These are phyloP conservation scores for Moesziomyces aphidis DNA, from an alignment of 1,284 basidiomycete genomes.

Conservation along the genomic window DNA sequence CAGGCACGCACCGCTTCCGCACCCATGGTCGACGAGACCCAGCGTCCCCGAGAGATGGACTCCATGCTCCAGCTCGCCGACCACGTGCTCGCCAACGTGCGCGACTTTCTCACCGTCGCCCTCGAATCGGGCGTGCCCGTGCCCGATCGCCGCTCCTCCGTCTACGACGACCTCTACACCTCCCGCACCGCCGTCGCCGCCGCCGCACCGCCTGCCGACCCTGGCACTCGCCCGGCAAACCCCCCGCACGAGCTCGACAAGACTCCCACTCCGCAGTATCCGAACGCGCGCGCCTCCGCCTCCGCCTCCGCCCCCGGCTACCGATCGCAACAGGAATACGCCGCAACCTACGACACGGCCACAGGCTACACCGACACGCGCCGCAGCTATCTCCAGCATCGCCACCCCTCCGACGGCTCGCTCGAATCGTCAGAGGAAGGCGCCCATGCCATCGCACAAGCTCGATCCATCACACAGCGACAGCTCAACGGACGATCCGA, in stretches of 20 bases:
- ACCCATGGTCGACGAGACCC: constrained; percentile 48
- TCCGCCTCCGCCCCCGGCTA: constrained; percentile 10
- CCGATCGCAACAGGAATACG: constrained; percentile 17
- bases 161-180: constrained; percentile 58
- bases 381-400: constrained; percentile 23
- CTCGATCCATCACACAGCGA: constrained; percentile 34
- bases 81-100: constrained; percentile 70
- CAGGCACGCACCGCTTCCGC: constrained; percentile 80
- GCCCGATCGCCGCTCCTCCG: constrained; percentile 70
- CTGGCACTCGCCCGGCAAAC: background rate
- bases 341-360: constrained; percentile 5
- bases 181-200: constrained; percentile 10
- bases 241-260: constrained; percentile 49
- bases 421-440: constrained; percentile 34
- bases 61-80: constrained; percentile 70
- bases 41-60: constrained; percentile 66
- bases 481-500: constrained; percentile 34
- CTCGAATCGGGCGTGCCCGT: constrained; percentile 82
- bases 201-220: background rate
- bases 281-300: constrained; percentile 24
- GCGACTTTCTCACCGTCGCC: constrained; percentile 74
- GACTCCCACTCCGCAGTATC: constrained; percentile 56
- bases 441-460: constrained; percentile 33
- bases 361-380: constrained; percentile 30
- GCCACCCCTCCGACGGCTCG: constrained; percentile 45